A percentile compares a stretch with the other conserved stretches of the same genome.
These are phyloP conservation scores for Sporothrix inflata DNA, from an alignment of 2,329 filamentous ascomycete species.

Conservation along the genomic window DNA sequence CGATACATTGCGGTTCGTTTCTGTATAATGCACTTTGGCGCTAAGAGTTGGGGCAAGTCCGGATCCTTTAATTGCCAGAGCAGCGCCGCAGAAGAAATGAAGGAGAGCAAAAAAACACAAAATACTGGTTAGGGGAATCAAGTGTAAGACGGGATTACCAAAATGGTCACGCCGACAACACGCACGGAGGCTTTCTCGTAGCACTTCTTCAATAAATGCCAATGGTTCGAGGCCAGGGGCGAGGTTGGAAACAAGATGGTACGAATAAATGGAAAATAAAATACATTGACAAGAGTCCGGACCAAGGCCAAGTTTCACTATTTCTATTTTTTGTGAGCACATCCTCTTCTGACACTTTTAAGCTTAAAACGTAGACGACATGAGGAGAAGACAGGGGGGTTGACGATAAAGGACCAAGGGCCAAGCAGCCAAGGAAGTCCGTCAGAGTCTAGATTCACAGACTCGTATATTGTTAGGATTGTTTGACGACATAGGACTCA, in stretches of 20 bases:
- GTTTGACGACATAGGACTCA: background rate
- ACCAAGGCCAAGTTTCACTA: background rate
- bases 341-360: background rate
- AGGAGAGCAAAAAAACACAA: background rate
- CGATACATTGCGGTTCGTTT: background rate
- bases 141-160: background rate
- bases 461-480: background rate
- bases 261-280: background rate
- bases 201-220: background rate
- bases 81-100: background rate
- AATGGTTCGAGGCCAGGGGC: background rate
- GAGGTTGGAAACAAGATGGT: background rate
- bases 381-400: background rate
- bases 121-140: no score
- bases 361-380: background rate
- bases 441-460: background rate
- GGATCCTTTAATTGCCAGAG: background rate
- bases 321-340: background rate
- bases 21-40: background rate
- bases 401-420: background rate
- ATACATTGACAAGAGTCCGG: background rate
- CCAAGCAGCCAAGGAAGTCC: background rate
- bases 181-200: background rate
- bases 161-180: background rate
- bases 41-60: constrained; percentile 2